Evolutionary conservation across 1,139 yeast genomes (phyloP), one percentile per base, ranked within the genome.

Genomic region (Pichia sp.): DNA sequence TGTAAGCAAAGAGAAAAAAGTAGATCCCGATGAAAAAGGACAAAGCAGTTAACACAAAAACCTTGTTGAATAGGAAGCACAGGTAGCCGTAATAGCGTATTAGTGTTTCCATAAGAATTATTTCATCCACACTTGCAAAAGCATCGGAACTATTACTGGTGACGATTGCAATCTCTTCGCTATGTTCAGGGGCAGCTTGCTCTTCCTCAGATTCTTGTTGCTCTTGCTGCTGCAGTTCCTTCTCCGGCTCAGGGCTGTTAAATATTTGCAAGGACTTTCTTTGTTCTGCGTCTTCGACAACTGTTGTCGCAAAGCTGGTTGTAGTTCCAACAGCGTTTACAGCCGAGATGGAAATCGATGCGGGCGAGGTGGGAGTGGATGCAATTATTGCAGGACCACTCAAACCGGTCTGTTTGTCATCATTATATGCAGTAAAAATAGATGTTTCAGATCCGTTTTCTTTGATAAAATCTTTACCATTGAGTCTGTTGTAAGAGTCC

Each of bases 251-350:
- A 13, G 8, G 37, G 37, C 18, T 13, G 18, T 31, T 18, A n/a
- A n/a, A 31, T 10, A 31, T 28, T 41, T 28, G 30, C 13, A 19
- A 12, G n/a, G 10, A 16, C 19, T 28, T 28, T 30, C 21, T 18
- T 23, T 16, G 28, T n/a, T 18, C 30, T 13, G 28, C 26, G n/a
- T 41, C 30, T 28, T 25, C 23, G 8, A 21, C 26, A n/a, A 25
- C 30, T 10, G 30, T 41, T 7, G 21, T 41, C 12, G 44, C 31
- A 16, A 28, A 16, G 19, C 31, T 23, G 28, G 23, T 28, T 13
- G 30, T 23, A n/a, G 28, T 41, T n/a, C 44, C 44, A 7, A 41
- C 44, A 4, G 44, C 44, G 13, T 41, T 41, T n/a, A 41, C 44
- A n/a, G 30, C 23, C 9, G 44, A 41, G 8, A 41, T 16, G 5